Base-by-base conservation (phyloP, 1,139 yeast genomes). In the Hemisphaericaspora lyxosophila region DNA sequence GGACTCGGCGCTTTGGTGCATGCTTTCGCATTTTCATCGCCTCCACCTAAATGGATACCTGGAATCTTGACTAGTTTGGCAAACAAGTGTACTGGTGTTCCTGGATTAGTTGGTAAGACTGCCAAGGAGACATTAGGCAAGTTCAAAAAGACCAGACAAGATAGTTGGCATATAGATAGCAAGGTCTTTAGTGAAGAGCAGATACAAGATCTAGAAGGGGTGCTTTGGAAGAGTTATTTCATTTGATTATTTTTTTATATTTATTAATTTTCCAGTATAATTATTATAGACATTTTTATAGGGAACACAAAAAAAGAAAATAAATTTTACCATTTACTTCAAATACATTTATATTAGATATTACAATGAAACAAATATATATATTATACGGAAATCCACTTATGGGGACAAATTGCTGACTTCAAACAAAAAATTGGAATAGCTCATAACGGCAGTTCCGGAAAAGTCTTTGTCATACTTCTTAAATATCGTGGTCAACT, bases 151-250 rank as follows among this genome's bases (percentile, higher is more conserved):
- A 83, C 88, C 5, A 78, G 98, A 49, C 95, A 90, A 42, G 98
- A 94, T 55, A 88, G 97, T 0, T 94, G 99, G 99, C 95, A 86
- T 50, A 76, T 88, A 46, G 98, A 94, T 58, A 77, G 86, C 43
- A 73, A 73, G 50, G 80, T 79, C 6, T 94, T 94, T 59, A 78
- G 82, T 5, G 79, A 75, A 36, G 87, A 83, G 11, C 95, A 92
- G 60, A 70, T 89, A 36, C 95, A 89, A 53, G 96, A 89, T 58
- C 68, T 94, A 39, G 97, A 92, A 59, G 98, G 98, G 31, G 97
- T 92, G 3, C 66, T 90, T 30, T 85, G 96, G 85, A 85, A 87
- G 59, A 87, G 95, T 58, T 94, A 94, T 56, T 90, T 89, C 62
- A 88, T 90, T 26, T 88, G 31, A 28, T 17, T 4, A n/a, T n/a